A percentile compares a stretch with the other conserved stretches of the same genome.
Conservation (phyloP, 495 filamentous ascomycete genomes). For the Aspergillus olivimuriae region DNA sequence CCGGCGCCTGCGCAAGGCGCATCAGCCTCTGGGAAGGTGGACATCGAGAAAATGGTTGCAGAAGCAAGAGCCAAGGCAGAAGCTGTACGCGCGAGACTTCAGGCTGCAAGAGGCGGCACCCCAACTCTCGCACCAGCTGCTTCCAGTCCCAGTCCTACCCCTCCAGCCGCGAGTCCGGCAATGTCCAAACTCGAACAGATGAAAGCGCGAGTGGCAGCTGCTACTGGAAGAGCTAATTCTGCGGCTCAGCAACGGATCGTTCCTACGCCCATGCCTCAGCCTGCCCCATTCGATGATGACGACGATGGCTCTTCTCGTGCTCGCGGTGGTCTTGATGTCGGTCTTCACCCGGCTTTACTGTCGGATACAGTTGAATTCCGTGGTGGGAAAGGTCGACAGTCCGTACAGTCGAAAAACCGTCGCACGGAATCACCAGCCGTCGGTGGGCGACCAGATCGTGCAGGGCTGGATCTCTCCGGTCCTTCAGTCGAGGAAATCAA, state of each 20-base stretch:
- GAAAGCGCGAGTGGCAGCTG: constrained; percentile 76
- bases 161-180: constrained; percentile 39
- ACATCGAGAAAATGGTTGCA: constrained; percentile 56
- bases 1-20: constrained; percentile 39
- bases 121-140: constrained; percentile 22
- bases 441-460: constrained; percentile 39
- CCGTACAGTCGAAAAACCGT: constrained; percentile 51
- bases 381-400: constrained; percentile 48
- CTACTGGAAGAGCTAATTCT: constrained; percentile 54
- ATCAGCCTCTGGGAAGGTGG: constrained; percentile 36
- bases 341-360: constrained; percentile 79
- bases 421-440: constrained; percentile 45
- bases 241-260: constrained; percentile 32
- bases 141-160: constrained; percentile 35
- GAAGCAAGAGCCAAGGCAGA: constrained; percentile 57
- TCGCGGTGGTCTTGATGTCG: constrained; percentile 78
- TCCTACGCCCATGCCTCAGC: constrained; percentile 32
- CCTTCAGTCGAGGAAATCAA: constrained; percentile 61
- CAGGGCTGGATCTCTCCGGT: constrained; percentile 62
- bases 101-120: constrained; percentile 36
- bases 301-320: constrained; percentile 45
- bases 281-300: constrained; percentile 25
- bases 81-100: constrained; percentile 50
- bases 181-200: constrained; percentile 56
- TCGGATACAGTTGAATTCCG: constrained; percentile 63